Evolutionary conservation across 805 yeast genomes (phyloP), one percentile per base, ranked within the genome.

Genomic region (Spathaspora boniae): DNA sequence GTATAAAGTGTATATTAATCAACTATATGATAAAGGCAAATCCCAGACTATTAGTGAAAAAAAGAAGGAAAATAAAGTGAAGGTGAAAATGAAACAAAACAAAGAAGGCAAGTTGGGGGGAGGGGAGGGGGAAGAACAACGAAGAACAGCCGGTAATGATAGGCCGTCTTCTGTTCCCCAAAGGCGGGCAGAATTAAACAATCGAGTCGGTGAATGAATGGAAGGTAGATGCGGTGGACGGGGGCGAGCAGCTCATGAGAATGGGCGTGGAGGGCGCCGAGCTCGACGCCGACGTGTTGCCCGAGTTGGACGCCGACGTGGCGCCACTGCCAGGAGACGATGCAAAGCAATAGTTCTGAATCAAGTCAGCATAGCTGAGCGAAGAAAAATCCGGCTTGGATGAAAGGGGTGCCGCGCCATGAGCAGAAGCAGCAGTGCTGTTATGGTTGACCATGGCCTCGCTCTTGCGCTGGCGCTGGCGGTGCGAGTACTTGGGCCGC

Each of bases 311-410:
- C 16, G 24, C 21, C 11, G 23, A 14, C 9, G 31, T 11, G 9
- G 37, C 23, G 26, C 11, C 15, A 7, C 15, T 6, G 16, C 18
- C 28, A 2, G 28, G 21, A 20, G 61, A 56, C 26, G 60, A 59
- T 34, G 54, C 57, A 46, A 63, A 63, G 42, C 70, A 63, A 37
- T 59, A 63, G 21, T 53, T 57, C 35, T 56, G 58, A 35, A 63
- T 46, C 39, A 63, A 51, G 41, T 60, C 65, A 2, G 64, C 48
- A 39, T 63, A 63, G 9, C 41, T 36, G 6, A 32, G 19, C n/a
- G 26, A 29, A 5, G 37, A 31, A 18, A 38, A 34, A 9, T 20
- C 29, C 12, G 34, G 24, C 22, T 26, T 34, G 8, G 12, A 11
- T n/a, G 26, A 6, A 5, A 20, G 6, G 16, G 28, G n/a, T n/a